Evolutionary conservation across 208 protist species (phyloP).

Genomic region (Crithidia thermophila): DNA sequence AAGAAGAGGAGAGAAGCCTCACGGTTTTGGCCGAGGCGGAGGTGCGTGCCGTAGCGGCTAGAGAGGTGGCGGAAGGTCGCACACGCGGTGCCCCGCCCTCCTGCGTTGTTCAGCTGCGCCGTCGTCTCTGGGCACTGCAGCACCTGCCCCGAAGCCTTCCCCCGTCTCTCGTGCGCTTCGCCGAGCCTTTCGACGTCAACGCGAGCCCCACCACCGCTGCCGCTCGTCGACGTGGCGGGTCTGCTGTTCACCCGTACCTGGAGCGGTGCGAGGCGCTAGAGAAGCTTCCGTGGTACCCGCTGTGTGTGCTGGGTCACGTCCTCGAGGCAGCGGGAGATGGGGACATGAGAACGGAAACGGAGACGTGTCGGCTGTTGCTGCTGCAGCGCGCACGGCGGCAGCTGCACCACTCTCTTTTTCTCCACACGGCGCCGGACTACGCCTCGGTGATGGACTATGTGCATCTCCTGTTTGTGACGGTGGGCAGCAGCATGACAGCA

Average conservation of each 20-base stretch:
- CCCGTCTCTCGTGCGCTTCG: constrained; percentile 60
- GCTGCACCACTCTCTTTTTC: constrained; percentile 12
- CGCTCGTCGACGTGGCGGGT: no score
- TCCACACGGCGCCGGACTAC: constrained; percentile 19
- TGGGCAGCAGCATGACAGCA: constrained; percentile 26
- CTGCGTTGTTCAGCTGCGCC: constrained; percentile 48
- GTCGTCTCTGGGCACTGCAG: constrained; percentile 51
- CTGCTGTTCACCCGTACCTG: constrained; percentile 46
- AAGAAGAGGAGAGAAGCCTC: not conserved
- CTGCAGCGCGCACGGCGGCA: constrained; percentile 5
- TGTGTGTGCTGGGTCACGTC: constrained; percentile 24
- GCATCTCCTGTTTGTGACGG: constrained; percentile 28
- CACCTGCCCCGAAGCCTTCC: constrained; percentile 55
- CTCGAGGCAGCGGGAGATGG: not conserved
- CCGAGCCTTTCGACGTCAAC: no score
- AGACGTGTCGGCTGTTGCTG: not conserved
- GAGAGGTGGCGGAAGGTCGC: constrained; percentile 7
- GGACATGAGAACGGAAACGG: not conserved
- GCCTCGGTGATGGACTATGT: constrained; percentile 35
- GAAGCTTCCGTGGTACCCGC: constrained; percentile 44
- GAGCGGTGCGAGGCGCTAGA: constrained; percentile 37
- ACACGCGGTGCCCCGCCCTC: constrained; percentile 9
- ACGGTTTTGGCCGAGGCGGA: not conserved
- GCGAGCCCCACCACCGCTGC: no score
- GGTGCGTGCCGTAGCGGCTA: not conserved